phyloP scores from a whole-genome alignment of 805 yeast species.

The Lipomyces oligophaga region DNA sequence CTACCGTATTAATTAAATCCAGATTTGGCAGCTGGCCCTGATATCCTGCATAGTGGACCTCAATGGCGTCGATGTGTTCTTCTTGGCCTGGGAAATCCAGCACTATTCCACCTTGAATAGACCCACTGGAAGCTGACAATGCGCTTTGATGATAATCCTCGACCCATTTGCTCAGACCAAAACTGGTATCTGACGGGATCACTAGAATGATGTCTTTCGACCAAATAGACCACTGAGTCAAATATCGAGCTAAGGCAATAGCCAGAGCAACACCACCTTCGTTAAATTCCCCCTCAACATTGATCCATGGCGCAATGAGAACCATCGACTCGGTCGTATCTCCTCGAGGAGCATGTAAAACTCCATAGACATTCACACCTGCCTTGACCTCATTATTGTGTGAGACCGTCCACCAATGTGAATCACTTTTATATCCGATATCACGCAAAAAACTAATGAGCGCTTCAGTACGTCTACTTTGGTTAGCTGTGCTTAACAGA shows the following conservation, averaged over 20 bases:
- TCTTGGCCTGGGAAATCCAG: conserved; percentile 65
- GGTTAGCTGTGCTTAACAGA: conserved; percentile 10
- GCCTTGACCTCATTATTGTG: conserved; percentile 31
- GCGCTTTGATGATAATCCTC: conserved; percentile 72
- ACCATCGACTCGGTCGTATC: conserved; percentile 96
- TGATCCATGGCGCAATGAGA: conserved; percentile 81
- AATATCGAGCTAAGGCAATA: conserved; percentile 71
- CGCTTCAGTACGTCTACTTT: conserved; percentile 43
- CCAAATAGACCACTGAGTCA: conserved; percentile 87
- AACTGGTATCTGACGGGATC: conserved; percentile 66
- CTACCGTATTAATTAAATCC: conserved; percentile 80
- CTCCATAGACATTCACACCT: conserved; percentile 63
- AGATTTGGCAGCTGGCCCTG: conserved; percentile 95
- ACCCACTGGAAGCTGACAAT: conserved; percentile 84
- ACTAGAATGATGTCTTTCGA: conserved; percentile 88
- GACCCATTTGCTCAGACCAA: conserved; percentile 80
- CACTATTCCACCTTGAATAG: conserved; percentile 85
- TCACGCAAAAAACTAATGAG: conserved; percentile 60
- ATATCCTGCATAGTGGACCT: conserved; percentile 76
- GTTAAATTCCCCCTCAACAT: conserved; percentile 60
- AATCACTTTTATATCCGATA: conserved; percentile 65
- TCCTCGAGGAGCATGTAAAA: conserved; percentile 89
- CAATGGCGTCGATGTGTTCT: conserved; percentile 71
- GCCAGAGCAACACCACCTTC: conserved; percentile 76
- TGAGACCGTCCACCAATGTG: conserved; percentile 40